Evolutionary conservation across 176 grass and related monocot species (phyloP).

Genomic region (Metroxylon sagu): DNA sequence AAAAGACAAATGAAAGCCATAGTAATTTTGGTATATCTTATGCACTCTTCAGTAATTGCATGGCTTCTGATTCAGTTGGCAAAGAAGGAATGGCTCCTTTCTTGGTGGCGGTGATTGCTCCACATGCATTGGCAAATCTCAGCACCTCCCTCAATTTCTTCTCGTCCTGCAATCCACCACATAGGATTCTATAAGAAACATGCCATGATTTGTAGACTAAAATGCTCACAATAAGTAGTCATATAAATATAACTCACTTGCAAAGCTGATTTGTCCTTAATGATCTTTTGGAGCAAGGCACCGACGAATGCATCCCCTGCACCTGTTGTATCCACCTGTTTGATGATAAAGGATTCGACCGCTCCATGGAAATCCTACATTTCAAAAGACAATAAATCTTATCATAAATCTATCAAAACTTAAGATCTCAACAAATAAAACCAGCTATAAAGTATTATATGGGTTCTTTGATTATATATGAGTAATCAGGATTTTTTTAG

Average conservation of each 20-base stretch:
- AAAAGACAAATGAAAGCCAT: no score
- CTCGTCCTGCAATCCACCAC: constrained; percentile 5
- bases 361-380: constrained; percentile 68
- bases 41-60: not conserved
- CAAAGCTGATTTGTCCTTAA: not conserved
- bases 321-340: constrained; percentile 65
- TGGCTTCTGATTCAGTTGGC: constrained; percentile 3
- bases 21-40: not conserved
- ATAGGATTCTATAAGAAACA: not conserved
- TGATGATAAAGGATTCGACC: constrained; percentile 52
- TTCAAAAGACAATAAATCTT: not conserved
- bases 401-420: constrained; percentile 4
- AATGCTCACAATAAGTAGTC: no score
- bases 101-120: constrained; percentile 8
- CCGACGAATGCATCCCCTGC: constrained; percentile 12
- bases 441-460: not conserved
- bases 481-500: no score
- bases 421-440: not conserved
- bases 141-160: constrained; percentile 12
- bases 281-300: not conserved
- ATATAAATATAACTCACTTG: not conserved
- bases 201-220: no score
- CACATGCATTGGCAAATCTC: constrained; percentile 11
- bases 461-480: no score
- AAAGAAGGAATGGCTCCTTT: constrained; percentile 16